These are phyloP conservation scores for Scopulariopsis brevicaulis DNA, from an alignment of 2,329 filamentous ascomycete species.

Conservation along the genomic window DNA sequence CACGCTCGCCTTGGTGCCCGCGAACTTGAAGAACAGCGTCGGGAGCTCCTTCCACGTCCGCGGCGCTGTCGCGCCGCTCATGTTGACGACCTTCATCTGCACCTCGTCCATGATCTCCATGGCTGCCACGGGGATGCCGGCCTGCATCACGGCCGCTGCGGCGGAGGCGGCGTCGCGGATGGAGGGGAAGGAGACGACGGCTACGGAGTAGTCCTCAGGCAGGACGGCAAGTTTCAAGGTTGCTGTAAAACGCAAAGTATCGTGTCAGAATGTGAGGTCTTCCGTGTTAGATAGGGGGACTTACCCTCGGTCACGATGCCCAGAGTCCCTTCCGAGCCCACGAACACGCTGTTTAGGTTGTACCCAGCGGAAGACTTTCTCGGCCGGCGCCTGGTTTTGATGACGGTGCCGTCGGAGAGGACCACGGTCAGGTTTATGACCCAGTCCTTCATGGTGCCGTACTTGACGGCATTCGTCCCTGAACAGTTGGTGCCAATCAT, in stretches of 20 bases:
- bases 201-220: slow-evolving; percentile 65
- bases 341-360: slow-evolving; percentile 69
- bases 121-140: slow-evolving; percentile 60
- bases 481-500: slow-evolving; percentile 75
- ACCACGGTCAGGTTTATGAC: slow-evolving; percentile 76
- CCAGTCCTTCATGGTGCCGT: slow-evolving; percentile 84
- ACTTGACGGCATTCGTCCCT: slow-evolving; percentile 69
- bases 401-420: slow-evolving; percentile 63
- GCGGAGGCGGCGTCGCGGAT: slow-evolving; percentile 67
- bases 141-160: slow-evolving; percentile 64
- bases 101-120: slow-evolving; percentile 87
- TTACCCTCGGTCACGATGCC: slow-evolving; percentile 65
- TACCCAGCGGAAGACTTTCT: slow-evolving; percentile 75
- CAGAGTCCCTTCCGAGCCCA: slow-evolving; percentile 72
- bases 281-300: neutral
- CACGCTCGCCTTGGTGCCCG: slow-evolving; percentile 68
- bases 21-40: slow-evolving; percentile 79
- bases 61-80: slow-evolving; percentile 56
- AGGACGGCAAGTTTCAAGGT: slow-evolving; percentile 71
- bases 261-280: neutral
- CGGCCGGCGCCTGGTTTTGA: slow-evolving; percentile 69
- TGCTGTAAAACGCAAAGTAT: slow-evolving; percentile 24
- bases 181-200: slow-evolving; percentile 67
- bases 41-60: slow-evolving; percentile 63
- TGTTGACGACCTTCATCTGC: slow-evolving; percentile 75